These are phyloP conservation scores for Suillus luteus DNA, from an alignment of 768 basidiomycete species.

Conservation along the genomic window DNA sequence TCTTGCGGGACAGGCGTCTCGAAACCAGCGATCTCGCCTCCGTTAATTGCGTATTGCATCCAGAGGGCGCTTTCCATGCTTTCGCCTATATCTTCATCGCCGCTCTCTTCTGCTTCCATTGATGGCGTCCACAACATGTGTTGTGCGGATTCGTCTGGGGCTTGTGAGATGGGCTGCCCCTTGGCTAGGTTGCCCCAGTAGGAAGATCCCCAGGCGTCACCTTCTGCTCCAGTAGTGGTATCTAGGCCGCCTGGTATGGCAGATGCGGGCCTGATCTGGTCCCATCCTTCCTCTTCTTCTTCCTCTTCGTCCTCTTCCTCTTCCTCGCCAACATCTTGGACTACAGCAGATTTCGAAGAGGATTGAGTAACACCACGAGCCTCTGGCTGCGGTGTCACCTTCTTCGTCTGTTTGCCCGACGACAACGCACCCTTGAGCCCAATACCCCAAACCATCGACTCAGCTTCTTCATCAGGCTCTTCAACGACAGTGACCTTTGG, in stretches of 20 bases:
- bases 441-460: conserved; percentile 14
- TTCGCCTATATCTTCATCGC: conserved; percentile 24
- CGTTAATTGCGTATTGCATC: conserved; percentile 34
- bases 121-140: conserved; percentile 32
- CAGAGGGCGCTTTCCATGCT: conserved; percentile 26
- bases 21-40: conserved; percentile 23
- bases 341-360: conserved; percentile 17
- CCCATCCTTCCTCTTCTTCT: conserved; percentile 26
- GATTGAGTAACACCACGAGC: conserved; percentile 15
- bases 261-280: conserved; percentile 23
- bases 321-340: conserved; percentile 20
- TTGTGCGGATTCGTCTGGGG: conserved; percentile 18
- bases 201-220: conserved; percentile 2
- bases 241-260: not conserved
- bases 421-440: conserved; percentile 6
- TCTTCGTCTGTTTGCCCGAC: conserved; percentile 19
- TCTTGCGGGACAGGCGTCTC: conserved; percentile 14
- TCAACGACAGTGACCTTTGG: conserved; percentile 14
- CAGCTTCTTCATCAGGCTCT: conserved; percentile 23
- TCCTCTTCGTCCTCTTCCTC: not conserved
- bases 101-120: conserved; percentile 22
- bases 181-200: conserved; percentile 35
- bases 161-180: conserved; percentile 12
- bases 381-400: conserved; percentile 14
- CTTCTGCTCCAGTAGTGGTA: not conserved